phyloP scores from a whole-genome alignment of 495 filamentous ascomycete genomes.

The Penicillium subrubescens region DNA sequence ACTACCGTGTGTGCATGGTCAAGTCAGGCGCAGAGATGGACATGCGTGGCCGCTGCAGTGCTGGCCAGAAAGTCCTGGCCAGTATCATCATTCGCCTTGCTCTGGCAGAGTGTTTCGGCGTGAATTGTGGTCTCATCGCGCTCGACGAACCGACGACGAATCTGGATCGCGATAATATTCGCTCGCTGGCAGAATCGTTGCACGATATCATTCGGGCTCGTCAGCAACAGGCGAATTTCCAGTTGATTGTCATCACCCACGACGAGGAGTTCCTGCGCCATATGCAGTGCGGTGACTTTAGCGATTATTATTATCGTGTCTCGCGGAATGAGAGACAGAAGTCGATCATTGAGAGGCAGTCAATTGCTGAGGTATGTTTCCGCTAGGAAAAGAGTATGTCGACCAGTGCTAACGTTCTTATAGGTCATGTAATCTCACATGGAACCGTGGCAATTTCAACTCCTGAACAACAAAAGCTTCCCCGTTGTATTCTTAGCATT shows the following conservation, averaged over 20 bases:
- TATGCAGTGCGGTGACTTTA: slow-evolving; percentile 95
- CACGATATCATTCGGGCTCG: slow-evolving; percentile 85
- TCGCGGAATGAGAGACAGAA: slow-evolving; percentile 83
- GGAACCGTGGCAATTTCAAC: not conserved
- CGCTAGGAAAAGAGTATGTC: not conserved
- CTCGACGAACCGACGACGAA: slow-evolving; percentile 99
- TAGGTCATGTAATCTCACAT: slow-evolving; percentile 25
- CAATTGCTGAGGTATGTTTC: slow-evolving; percentile 57
- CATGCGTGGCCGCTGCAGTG: slow-evolving; percentile 97
- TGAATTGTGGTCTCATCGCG: slow-evolving; percentile 94
- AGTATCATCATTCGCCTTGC: slow-evolving; percentile 98
- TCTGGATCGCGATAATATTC: slow-evolving; percentile 92
- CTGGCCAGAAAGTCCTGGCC: slow-evolving; percentile 93
- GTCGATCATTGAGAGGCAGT: slow-evolving; percentile 77
- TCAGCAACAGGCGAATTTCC: slow-evolving; percentile 89
- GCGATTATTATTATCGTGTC: slow-evolving; percentile 87
- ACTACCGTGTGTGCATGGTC: slow-evolving; percentile 98
- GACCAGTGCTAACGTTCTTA: slow-evolving; percentile 8
- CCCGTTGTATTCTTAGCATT: not conserved
- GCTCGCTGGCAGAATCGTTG: slow-evolving; percentile 78
- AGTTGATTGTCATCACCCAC: slow-evolving; percentile 98
- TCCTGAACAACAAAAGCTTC: not conserved
- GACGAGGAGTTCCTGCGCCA: slow-evolving; percentile 93
- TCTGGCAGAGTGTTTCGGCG: slow-evolving; percentile 93
- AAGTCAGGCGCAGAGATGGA: slow-evolving; percentile 98